phyloP scores from a whole-genome alignment of 495 filamentous ascomycete species.

The Podospora comata region DNA sequence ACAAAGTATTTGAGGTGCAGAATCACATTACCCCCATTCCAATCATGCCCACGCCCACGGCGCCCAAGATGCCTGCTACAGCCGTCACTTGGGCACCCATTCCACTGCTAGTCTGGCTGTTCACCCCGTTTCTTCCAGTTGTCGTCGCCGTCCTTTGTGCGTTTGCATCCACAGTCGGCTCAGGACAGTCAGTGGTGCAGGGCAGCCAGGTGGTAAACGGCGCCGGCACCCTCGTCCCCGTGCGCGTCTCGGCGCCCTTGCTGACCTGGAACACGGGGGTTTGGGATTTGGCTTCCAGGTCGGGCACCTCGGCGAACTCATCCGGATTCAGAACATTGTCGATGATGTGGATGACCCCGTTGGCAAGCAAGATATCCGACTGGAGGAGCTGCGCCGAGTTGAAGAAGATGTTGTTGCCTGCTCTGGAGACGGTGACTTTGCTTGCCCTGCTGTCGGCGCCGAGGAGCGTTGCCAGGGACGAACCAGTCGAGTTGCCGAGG shows the following conservation, averaged over 20 bases:
- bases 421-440: conserved; percentile 10
- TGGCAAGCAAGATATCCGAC: conserved; percentile 58
- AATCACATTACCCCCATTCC: conserved; percentile 1
- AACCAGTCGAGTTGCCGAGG: conserved; percentile 43
- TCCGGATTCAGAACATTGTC: conserved; percentile 60
- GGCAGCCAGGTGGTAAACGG: conserved; percentile 42
- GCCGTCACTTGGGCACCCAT: neutral
- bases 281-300: conserved; percentile 40
- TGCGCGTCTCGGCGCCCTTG: conserved; percentile 32
- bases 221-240: conserved; percentile 18
- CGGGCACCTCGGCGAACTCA: conserved; percentile 42
- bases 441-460: conserved; percentile 30
- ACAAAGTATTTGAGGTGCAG: neutral
- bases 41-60: conserved; percentile 10
- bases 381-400: conserved; percentile 53
- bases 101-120: neutral
- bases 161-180: neutral
- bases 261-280: conserved; percentile 44
- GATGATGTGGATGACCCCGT: conserved; percentile 65
- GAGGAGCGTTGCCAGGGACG: conserved; percentile 35
- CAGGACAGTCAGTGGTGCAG: conserved; percentile 22
- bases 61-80: conserved; percentile 2
- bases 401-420: conserved; percentile 36
- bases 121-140: neutral
- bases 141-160: neutral